Conservation (phyloP, 2,329 filamentous ascomycete species). For the Pseudogymnoascus sp. region DNA sequence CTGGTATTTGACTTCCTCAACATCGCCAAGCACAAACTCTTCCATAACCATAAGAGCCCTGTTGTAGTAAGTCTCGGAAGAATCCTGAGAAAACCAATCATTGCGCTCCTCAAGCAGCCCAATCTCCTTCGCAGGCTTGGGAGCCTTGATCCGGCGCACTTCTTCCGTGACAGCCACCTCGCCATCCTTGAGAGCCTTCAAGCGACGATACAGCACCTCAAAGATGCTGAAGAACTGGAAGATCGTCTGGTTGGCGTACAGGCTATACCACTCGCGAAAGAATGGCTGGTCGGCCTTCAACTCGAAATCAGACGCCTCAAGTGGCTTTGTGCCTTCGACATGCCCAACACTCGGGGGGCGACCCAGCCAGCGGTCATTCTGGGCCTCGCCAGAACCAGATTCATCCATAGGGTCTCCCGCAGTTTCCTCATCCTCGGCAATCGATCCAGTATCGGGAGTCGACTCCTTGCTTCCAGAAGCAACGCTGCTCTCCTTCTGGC, state of each 20-base stretch:
- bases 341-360: slow-evolving; percentile 41
- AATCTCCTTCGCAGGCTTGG: slow-evolving; percentile 75
- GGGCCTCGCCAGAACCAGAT: slow-evolving; percentile 49
- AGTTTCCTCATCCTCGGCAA: slow-evolving; percentile 66
- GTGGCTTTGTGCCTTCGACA: slow-evolving; percentile 37
- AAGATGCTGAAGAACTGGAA: slow-evolving; percentile 95
- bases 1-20: slow-evolving; percentile 77
- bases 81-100: slow-evolving; percentile 65
- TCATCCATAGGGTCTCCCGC: slow-evolving; percentile 46
- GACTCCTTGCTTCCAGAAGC: slow-evolving; percentile 76
- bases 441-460: slow-evolving; percentile 74
- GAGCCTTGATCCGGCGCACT: slow-evolving; percentile 61
- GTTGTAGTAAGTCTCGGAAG: slow-evolving; percentile 63
- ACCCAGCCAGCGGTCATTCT: slow-evolving; percentile 58
- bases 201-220: slow-evolving; percentile 77
- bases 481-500: slow-evolving; percentile 72
- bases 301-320: slow-evolving; percentile 49
- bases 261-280: slow-evolving; percentile 70
- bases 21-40: slow-evolving; percentile 71
- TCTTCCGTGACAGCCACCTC: slow-evolving; percentile 64
- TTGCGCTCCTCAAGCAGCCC: slow-evolving; percentile 71
- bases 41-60: slow-evolving; percentile 81
- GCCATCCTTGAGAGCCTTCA: slow-evolving; percentile 75
- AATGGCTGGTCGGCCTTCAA: slow-evolving; percentile 74
- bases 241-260: slow-evolving; percentile 85